Base-by-base conservation (phyloP, 495 filamentous ascomycete genomes). In the Rusavskia elegans region DNA sequence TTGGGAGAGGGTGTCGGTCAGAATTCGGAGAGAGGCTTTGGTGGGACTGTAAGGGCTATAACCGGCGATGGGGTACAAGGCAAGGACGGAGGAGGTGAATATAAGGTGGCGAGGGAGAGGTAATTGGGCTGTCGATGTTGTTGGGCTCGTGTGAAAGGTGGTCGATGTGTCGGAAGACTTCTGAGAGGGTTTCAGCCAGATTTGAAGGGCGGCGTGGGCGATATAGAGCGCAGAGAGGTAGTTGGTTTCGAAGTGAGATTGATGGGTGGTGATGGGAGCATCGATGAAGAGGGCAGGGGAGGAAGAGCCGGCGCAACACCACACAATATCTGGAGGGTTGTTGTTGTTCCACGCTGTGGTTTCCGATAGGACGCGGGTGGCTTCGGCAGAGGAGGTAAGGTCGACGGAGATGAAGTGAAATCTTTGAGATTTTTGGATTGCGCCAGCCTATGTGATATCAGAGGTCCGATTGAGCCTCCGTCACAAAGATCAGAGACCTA, bases 181-280 rank as follows among this genome's bases (percentile, higher is more conserved):
- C 8, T 44, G 60, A 5, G 55, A 37, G 46, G 71, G 69, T 13
- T 62, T 60, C 21, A 78, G 66, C 75, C 75, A 79, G 51, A 64
- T 65, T 41, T 62, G 66, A 36, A 77, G 59, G 23, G 66, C 67
- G 20, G 78, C 74, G 62, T 93, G 87, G 39, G 89, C 85, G 60
- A 89, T 85, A 63, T 94, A 87, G 40, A 83, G 83, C n/a, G 79
- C 78, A 36, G 88, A 83, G 74, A 84, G 93, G 70, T 88, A 98
- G 63, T 97, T 92, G 40, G 84, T 80, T 63, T 89, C 84, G 80
- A 96, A 94, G 67, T 95, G 88, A 59, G 75, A 67, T 21, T 81
- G 76, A 52, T 90, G 67, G 13, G 71, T 72, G 21, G 78, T 63
- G n/a, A 83, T 61, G 21, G 77, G 67, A 16, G 75, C 76, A 53